phyloP scores from a whole-genome alignment of 768 basidiomycete genomes.

The Amyloporia xantha region DNA sequence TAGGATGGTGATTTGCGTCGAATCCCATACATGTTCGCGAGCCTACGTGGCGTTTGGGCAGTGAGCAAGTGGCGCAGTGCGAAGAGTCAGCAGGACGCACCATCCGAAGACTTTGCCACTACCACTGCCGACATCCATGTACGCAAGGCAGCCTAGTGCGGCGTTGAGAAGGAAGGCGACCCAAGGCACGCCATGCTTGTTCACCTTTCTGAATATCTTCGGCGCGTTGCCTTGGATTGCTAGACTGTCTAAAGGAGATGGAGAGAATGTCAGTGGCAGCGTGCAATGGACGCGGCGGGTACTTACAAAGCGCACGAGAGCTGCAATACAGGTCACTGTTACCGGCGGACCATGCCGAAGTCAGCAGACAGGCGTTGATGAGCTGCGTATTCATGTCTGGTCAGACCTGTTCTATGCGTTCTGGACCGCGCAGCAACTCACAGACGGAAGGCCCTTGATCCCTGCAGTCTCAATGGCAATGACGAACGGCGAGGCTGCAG shows the following conservation, averaged over 20 bases:
- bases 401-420: neutral
- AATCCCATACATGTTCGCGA: conserved; percentile 19
- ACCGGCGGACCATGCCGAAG: conserved; percentile 34
- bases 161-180: conserved; percentile 28
- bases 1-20: neutral
- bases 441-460: conserved; percentile 50
- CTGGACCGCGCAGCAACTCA: conserved; percentile 21
- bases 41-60: no score
- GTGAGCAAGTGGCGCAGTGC: no score
- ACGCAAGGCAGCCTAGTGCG: conserved; percentile 32
- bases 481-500: conserved; percentile 48
- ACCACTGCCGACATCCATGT: conserved; percentile 31
- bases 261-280: neutral
- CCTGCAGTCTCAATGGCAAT: conserved; percentile 51
- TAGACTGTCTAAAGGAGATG: conserved; percentile 41
- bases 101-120: conserved; percentile 37
- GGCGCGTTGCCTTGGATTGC: conserved; percentile 49
- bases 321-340: conserved; percentile 35
- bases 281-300: neutral
- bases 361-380: conserved; percentile 24
- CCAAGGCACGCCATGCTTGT: conserved; percentile 37
- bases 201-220: conserved; percentile 37
- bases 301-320: conserved; percentile 33
- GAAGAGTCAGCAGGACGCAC: no score
- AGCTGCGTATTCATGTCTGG: conserved; percentile 9